Evolutionary conservation across 257 asterid genomes (phyloP), one percentile per base, ranked within the genome.

Genomic region (Primulina eburnea): DNA sequence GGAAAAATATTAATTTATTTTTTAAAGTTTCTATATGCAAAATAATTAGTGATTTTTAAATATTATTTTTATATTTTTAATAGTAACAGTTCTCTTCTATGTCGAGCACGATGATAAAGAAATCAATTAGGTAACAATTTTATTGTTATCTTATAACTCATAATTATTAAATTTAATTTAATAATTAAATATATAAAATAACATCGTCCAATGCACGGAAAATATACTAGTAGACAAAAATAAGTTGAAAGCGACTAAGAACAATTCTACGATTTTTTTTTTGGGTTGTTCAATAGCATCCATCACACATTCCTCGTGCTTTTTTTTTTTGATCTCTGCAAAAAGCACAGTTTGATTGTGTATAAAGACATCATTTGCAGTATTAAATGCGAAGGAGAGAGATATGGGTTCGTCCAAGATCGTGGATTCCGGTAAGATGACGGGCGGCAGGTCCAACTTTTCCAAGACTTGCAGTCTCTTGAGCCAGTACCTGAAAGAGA

Each of bases 401-500:
- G n/a, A 56, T 8, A 82, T 83, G 88, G 70, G 56, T 67, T 83
- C 92, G 59, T 81, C 86, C 58, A 92, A 86, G 62, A 76, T 83
- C 24, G 75, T 65, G 64, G 85, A 80, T 37, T 86, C 92, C 83
- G 89, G 86, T 43, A 80, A 75, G 60, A 12, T 67, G 17, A 8
- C 86, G 71, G 83, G 77, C 75, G 87, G 84, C 38, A 85, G 86
- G 70, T 83, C 92, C 1, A 84, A 76, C 69, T 89, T 91, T 80
- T 82, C 92, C 7, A 90, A 84, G 77, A 91, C 95, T 1, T 91
- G 97, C 43, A 82, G 67, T 67, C 83, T 82, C 21, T 40, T 91
- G 72, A 89, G 96, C 55, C 94, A 86, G 69, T 92, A 88, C 72
- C 56, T 92, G 81, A 88, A 88, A n/a, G 92, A 84, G 77, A 92